phyloP scores from a whole-genome alignment of 495 filamentous ascomycete species.

The Trichoderma gamsii region DNA sequence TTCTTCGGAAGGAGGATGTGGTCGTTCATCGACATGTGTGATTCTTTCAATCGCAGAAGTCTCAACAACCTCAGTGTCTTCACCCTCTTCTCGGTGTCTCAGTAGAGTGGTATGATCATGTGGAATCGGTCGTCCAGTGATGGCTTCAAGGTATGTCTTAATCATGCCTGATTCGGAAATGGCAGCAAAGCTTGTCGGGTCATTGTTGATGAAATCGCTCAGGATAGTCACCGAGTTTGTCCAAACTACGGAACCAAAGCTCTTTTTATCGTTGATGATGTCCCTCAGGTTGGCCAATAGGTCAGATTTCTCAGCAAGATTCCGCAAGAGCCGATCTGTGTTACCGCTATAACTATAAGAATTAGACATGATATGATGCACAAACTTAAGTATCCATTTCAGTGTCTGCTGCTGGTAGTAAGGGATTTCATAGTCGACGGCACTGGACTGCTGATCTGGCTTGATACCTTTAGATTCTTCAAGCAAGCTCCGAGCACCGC shows the following conservation, averaged over 20 bases:
- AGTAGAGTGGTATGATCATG: constrained; percentile 31
- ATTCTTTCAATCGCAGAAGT: constrained; percentile 25
- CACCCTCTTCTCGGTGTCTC: constrained; percentile 29
- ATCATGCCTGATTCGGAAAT: constrained; percentile 91
- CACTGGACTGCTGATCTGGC: constrained; percentile 66
- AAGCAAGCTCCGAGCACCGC: constrained; percentile 58
- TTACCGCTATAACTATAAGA: constrained; percentile 60
- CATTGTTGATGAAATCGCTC: constrained; percentile 96
- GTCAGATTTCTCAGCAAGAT: constrained; percentile 87
- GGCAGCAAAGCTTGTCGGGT: constrained; percentile 93
- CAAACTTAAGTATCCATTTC: constrained; percentile 90
- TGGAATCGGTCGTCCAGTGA: constrained; percentile 55
- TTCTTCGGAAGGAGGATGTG: constrained; percentile 38
- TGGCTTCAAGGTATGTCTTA: constrained; percentile 70
- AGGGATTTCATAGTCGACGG: constrained; percentile 87
- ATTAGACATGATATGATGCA: constrained; percentile 89
- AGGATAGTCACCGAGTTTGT: constrained; percentile 84
- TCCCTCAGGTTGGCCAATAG: constrained; percentile 69
- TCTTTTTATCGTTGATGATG: constrained; percentile 69
- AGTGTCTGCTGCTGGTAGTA: constrained; percentile 88
- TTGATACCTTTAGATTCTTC: constrained; percentile 66
- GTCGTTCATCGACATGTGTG: constrained; percentile 35
- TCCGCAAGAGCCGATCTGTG: constrained; percentile 81
- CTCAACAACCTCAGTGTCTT: constrained; percentile 32
- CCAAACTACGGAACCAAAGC: constrained; percentile 91